A percentile compares a stretch with the other conserved stretches of the same genome.
Evolutionary conservation across 2,329 filamentous ascomycete species (phyloP).

Genomic region (Sporothrix brunneoviolacea): DNA sequence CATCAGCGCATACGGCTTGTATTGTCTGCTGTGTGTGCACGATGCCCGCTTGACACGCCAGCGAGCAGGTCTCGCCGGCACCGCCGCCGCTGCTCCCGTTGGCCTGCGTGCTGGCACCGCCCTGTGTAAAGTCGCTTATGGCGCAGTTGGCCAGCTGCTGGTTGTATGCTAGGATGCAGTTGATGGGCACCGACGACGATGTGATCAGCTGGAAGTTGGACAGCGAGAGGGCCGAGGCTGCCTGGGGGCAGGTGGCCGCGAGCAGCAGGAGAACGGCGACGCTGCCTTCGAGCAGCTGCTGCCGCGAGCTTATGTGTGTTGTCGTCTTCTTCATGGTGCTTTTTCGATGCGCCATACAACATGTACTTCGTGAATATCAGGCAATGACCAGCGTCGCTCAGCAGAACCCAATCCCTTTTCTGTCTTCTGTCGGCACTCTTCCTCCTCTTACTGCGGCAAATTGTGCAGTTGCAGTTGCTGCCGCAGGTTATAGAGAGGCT

Average conservation of each 20-base stretch:
- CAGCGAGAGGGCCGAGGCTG: constrained; percentile 28
- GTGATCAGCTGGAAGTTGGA: constrained; percentile 36
- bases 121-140: constrained; percentile 28
- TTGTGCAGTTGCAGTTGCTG: neutral
- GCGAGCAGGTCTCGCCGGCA: constrained; percentile 31
- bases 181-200: constrained; percentile 29
- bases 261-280: neutral
- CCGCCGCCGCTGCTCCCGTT: neutral
- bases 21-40: constrained; percentile 71
- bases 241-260: constrained; percentile 18
- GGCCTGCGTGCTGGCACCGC: neutral
- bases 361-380: too few species aligned
- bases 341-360: too few species aligned
- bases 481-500: too few species aligned
- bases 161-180: constrained; percentile 38
- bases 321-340: too few species aligned
- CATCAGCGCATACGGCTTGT: constrained; percentile 65
- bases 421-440: too few species aligned
- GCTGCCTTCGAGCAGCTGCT: neutral
- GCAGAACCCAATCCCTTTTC: too few species aligned
- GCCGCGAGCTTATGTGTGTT: too few species aligned
- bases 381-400: too few species aligned
- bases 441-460: too few species aligned
- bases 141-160: constrained; percentile 33
- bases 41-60: constrained; percentile 45